phyloP scores from a whole-genome alignment of 2,329 filamentous ascomycete genomes.

The Cryoendolithus antarcticus region DNA sequence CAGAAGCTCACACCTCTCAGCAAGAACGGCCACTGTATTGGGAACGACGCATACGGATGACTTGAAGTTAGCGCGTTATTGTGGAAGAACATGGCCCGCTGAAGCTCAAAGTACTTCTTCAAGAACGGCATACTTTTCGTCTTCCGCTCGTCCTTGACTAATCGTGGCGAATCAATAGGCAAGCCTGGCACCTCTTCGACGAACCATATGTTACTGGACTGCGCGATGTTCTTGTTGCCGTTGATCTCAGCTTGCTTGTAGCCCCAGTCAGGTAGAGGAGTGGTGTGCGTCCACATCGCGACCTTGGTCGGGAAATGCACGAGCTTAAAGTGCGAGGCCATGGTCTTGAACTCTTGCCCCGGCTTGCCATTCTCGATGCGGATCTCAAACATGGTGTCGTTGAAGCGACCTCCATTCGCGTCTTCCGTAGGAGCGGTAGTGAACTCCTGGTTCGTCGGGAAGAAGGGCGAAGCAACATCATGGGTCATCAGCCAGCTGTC shows the following conservation, averaged over 20 bases:
- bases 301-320: slow-evolving; percentile 91
- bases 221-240: slow-evolving; percentile 88
- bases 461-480: slow-evolving; percentile 92
- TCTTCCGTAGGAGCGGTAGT: slow-evolving; percentile 66
- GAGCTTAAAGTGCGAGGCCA: slow-evolving; percentile 89
- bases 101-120: slow-evolving; percentile 89
- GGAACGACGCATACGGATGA: slow-evolving; percentile 88
- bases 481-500: slow-evolving; percentile 81
- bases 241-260: slow-evolving; percentile 98
- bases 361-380: slow-evolving; percentile 76
- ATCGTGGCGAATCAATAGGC: slow-evolving; percentile 56
- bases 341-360: slow-evolving; percentile 73
- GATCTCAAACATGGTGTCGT: slow-evolving; percentile 89
- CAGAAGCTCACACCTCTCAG: slow-evolving; percentile 97
- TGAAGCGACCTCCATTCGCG: slow-evolving; percentile 59
- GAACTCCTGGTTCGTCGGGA: slow-evolving; percentile 97
- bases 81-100: slow-evolving; percentile 98
- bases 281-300: slow-evolving; percentile 97
- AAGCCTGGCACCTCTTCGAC: slow-evolving; percentile 84
- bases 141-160: slow-evolving; percentile 62
- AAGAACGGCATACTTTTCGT: slow-evolving; percentile 80
- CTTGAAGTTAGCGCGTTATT: slow-evolving; percentile 96
- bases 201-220: slow-evolving; percentile 88
- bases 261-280: slow-evolving; percentile 90
- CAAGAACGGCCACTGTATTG: slow-evolving; percentile 96